These are phyloP conservation scores for Cardamine chenopodiifolia DNA, from an alignment of 345 rosid genomes.

Conservation along the genomic window DNA sequence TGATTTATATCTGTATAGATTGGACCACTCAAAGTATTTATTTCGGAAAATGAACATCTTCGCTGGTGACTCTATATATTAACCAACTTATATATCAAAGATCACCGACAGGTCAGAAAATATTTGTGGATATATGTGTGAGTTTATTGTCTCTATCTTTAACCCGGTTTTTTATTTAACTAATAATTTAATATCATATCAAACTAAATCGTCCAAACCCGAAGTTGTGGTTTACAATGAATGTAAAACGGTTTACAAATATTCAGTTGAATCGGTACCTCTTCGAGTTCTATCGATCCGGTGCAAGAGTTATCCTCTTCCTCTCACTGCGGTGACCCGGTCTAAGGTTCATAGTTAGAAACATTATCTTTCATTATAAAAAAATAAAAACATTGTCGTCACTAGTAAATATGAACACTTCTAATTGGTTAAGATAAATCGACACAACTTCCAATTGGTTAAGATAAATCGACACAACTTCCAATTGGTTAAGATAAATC, in stretches of 20 bases:
- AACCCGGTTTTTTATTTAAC: not conserved
- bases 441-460: too few relatives aligned
- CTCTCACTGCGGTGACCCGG: not conserved
- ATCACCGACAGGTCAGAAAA: constrained; percentile 17
- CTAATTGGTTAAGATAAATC: too few relatives aligned
- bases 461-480: too few relatives aligned
- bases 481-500: not conserved
- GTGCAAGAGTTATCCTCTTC: too few relatives aligned
- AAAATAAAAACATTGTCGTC: not conserved
- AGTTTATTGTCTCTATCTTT: not conserved
- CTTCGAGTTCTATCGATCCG: too few relatives aligned
- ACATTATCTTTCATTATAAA: not conserved
- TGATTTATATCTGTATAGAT: constrained; percentile 3
- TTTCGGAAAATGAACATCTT: constrained; percentile 12
- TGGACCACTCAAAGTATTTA: constrained; percentile 26
- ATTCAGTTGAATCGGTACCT: too few relatives aligned
- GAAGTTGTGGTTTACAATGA: too few relatives aligned
- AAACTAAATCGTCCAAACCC: too few relatives aligned
- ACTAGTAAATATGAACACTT: not conserved
- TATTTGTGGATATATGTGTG: not conserved
- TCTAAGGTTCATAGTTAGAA: not conserved
- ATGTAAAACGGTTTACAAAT: too few relatives aligned
- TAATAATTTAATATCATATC: too few relatives aligned
- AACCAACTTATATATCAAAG: not conserved
- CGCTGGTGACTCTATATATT: constrained; percentile 1